Base-by-base conservation (phyloP, 352 stramenopile genomes). In the Hyaloperonospora arabidopsidis region DNA sequence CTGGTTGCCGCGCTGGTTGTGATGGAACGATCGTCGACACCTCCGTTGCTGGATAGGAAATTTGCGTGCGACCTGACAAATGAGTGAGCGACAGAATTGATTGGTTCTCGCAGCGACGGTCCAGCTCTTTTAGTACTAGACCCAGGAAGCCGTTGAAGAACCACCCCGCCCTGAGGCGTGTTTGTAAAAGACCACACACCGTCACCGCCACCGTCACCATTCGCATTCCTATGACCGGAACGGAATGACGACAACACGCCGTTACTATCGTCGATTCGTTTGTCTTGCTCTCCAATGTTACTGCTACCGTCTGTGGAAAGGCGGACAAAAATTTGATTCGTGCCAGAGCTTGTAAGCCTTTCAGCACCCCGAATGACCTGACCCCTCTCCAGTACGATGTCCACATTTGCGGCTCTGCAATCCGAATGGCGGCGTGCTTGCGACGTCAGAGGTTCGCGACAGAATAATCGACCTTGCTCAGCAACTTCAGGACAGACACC, bases 141-240 rank as follows among this genome's bases (percentile, higher is more conserved):
- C 35, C 86, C 73, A 2, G 80, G 65, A 3, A 91, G 54, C 1
- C 79, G 68, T 48, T 91, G 76, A 3, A 89, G 61, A 11, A 85
- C 76, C 2, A 85, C 59, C 0, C 70, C 72, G 0, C 77, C 77
- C 25, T 86, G 70, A 10, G 63, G 54, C 0, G 79, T 84, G 40
- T 80, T 87, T 61, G 86, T 74, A 46, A 84, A 89, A 11, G 74
- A 72, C 79, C 76, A 89, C 0, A 82, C 47, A 8, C 76, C 76
- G 2, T 70, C 57, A 28, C 76, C 76, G 2, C 68, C 57, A 28
- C 63, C 60, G 28, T 83, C 65, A 41, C 57, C 61, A 47, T 70
- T 57, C 14, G 57, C 57, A n/a, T 68, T 57, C 8, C 65, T 61
- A 32, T 68, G 47, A 0, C 61, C 61, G 39, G 70, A 63, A 14